Conservation (phyloP, 2,329 filamentous ascomycete species). For the Orbilia ellipsospora region DNA sequence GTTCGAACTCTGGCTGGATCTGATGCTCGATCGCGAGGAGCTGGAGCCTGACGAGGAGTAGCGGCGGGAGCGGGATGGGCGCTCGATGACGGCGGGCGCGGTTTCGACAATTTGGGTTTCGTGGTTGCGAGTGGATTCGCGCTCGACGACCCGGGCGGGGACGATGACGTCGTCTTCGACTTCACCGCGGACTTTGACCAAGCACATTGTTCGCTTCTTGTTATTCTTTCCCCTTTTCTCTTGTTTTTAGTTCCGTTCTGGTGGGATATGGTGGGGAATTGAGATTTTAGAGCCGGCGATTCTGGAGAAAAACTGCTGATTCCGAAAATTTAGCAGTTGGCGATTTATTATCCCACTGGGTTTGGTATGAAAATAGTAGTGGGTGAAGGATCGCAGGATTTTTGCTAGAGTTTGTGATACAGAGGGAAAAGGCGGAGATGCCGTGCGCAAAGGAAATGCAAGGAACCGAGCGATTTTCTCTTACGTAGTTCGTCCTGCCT, state of each 20-base stretch:
- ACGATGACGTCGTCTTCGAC: slow-evolving; percentile 57
- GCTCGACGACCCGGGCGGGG: slow-evolving; percentile 56
- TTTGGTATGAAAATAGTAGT: not conserved
- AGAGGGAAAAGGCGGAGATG: not conserved
- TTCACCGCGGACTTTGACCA: slow-evolving; percentile 59
- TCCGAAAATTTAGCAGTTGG: too few species aligned
- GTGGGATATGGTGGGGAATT: not conserved
- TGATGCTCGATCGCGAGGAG: slow-evolving; percentile 33
- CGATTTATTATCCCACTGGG: too few species aligned
- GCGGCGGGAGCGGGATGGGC: slow-evolving; percentile 40
- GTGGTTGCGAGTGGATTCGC: slow-evolving; percentile 34
- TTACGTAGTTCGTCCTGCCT: not conserved
- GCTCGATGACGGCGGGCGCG: slow-evolving; percentile 53
- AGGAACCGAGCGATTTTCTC: slow-evolving; percentile 46
- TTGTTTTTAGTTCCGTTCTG: slow-evolving; percentile 15
- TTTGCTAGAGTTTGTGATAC: not conserved
- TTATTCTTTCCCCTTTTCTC: not conserved
- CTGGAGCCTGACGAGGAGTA: slow-evolving; percentile 24
- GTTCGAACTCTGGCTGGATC: slow-evolving; percentile 40
- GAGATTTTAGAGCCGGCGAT: not conserved
- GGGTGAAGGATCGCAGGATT: slow-evolving; percentile 6
- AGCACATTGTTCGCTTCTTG: slow-evolving; percentile 54
- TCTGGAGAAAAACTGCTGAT: too few species aligned
- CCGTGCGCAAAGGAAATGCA: slow-evolving; percentile 23
- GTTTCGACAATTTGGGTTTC: slow-evolving; percentile 53